These are phyloP conservation scores for Acer yangbiense DNA, from an alignment of 345 rosid species.

Conservation along the genomic window DNA sequence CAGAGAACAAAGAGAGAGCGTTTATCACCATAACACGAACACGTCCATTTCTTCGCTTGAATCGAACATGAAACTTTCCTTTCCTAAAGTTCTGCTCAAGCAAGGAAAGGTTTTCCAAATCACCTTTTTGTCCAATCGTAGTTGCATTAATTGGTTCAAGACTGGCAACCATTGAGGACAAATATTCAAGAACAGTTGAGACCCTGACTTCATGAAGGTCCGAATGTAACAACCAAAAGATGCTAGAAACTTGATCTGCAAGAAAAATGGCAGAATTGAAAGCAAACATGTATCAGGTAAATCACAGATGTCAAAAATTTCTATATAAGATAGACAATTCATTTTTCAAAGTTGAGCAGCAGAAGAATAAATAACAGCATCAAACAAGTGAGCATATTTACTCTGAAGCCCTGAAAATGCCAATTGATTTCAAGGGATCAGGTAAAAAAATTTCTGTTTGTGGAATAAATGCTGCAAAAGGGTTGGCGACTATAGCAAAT, in stretches of 20 bases:
- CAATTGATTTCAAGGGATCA: not conserved
- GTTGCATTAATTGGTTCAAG: conserved; percentile 54
- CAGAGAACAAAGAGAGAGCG: not conserved
- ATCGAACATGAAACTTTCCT: conserved; percentile 67
- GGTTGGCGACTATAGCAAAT: not conserved
- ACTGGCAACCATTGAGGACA: conserved; percentile 73
- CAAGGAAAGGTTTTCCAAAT: conserved; percentile 48
- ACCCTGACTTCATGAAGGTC: conserved; percentile 72
- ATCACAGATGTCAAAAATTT: conserved; percentile 11
- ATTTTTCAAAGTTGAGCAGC: not conserved
- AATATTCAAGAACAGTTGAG: conserved; percentile 63
- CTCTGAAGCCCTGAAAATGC: not conserved
- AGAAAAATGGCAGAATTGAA: conserved; percentile 19
- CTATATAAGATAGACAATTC: not conserved
- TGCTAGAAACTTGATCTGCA: conserved; percentile 66
- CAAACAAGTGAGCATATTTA: not conserved
- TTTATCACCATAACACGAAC: conserved; percentile 65
- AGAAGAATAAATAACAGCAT: not conserved
- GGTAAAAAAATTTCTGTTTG: not conserved
- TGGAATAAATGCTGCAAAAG: not conserved
- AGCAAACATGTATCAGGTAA: not conserved
- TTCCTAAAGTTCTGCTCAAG: conserved; percentile 51
- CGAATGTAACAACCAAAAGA: conserved; percentile 76
- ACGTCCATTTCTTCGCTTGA: conserved; percentile 90
- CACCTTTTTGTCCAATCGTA: conserved; percentile 42